Evolutionary conservation across 345 rosid genomes (phyloP), one percentile per base, ranked within the genome.

Genomic region (Rubroshorea leprosula): DNA sequence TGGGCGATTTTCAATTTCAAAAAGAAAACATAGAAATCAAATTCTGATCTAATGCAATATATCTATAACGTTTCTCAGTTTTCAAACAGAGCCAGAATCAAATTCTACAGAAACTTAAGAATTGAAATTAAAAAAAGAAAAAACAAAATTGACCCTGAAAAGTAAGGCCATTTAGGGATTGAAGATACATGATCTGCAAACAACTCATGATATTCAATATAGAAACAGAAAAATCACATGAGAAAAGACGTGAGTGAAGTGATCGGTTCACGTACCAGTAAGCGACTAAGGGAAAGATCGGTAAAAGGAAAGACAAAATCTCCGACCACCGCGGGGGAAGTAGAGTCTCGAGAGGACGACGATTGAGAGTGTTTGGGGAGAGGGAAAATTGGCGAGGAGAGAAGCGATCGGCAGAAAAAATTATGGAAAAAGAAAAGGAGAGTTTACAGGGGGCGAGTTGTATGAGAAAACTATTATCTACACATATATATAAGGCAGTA

Each of bases 241-340:
- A 13, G 51, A 43, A 60, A 44, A 23, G 46, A 49, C 45, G n/a
- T 1, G 23, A 41, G 58, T 57, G 58, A 26, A 66, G 73, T 65
- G 49, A 66, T 67, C 71, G 57, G 71, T 54, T 43, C n/a, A 45
- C 74, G 67, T 61, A 74, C 83, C 79, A 61, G 75, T 62, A 57
- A 65, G 54, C 49, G 31, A 54, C 66, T 58, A 56, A 38, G 55
- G 46, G 60, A 59, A 62, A 59, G 76, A 76, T 71, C 72, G 67
- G 69, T 31, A 6, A 0, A 39, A 54, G 52, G 62, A 44, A 46
- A 26, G 50, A 50, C 9, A 68, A 41, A 72, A 66, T 70, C 69
- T 55, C 55, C 31, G 52, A 60, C 29, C 67, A 74, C 72, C 75
- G 64, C 69, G 66, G 56, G 64, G 48, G 41, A n/a, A 54, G 49